Evolutionary conservation across 2,329 filamentous ascomycete genomes (phyloP).

Genomic region (Diaporthe sp.): DNA sequence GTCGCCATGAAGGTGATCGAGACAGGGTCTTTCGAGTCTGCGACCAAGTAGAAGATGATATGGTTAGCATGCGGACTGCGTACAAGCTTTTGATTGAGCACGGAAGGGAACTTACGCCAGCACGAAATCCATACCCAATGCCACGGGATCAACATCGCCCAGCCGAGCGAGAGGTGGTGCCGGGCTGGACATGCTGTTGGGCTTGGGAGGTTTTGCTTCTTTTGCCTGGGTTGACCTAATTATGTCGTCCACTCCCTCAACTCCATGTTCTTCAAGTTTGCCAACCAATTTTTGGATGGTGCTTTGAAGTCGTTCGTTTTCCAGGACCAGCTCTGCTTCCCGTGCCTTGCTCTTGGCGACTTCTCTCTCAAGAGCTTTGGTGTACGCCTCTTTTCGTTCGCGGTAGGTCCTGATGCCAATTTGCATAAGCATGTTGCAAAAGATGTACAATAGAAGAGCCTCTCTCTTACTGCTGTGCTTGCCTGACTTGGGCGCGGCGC

Average conservation of each 20-base stretch:
- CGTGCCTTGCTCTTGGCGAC: conserved; percentile 42
- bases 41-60: not conserved
- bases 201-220: not conserved
- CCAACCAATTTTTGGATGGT: conserved; percentile 42
- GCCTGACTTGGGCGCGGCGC: conserved; percentile 48
- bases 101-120: conserved; percentile 45
- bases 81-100: not conserved
- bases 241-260: conserved; percentile 32
- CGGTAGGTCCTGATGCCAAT: conserved; percentile 47
- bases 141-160: conserved; percentile 45
- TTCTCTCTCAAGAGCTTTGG: conserved; percentile 48
- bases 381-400: conserved; percentile 49
- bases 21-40: conserved; percentile 50
- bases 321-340: conserved; percentile 45
- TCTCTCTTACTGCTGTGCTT: conserved; percentile 47
- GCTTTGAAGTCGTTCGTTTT: conserved; percentile 42
- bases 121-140: conserved; percentile 53
- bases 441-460: not conserved
- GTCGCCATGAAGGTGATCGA: conserved; percentile 48
- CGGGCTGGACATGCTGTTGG: conserved; percentile 7
- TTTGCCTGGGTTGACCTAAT: not conserved
- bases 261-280: conserved; percentile 42
- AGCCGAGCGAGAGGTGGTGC: conserved; percentile 3
- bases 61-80: not conserved
- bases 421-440: not conserved